These are phyloP conservation scores for Beauveria scarabaeidicola DNA, from an alignment of 2,329 filamentous ascomycete genomes.

Conservation along the genomic window DNA sequence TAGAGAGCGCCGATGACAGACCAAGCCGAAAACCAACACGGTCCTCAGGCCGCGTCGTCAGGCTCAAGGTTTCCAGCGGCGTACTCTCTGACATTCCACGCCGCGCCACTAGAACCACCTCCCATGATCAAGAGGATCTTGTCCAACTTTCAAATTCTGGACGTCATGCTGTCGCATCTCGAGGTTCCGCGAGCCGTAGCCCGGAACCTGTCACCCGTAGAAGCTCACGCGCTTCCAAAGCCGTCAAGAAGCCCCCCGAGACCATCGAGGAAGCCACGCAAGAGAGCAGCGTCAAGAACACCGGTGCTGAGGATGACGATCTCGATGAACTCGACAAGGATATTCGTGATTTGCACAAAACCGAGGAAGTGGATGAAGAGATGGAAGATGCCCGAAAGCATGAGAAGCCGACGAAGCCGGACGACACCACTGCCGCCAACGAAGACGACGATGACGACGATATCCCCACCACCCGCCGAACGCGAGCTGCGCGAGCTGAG, in stretches of 20 bases:
- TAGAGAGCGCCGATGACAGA: constrained; percentile 21
- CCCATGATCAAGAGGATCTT: constrained; percentile 46
- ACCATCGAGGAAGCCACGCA: constrained; percentile 46
- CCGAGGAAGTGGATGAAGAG: constrained; percentile 22
- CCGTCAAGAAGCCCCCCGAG: constrained; percentile 38
- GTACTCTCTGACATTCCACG: constrained; percentile 27
- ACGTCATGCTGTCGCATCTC: constrained; percentile 42
- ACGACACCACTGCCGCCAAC: constrained; percentile 17
- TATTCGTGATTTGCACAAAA: constrained; percentile 23
- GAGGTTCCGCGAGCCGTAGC: constrained; percentile 45
- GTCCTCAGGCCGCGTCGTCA: constrained; percentile 33
- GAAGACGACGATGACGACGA: constrained; percentile 38
- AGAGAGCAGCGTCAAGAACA: constrained; percentile 34
- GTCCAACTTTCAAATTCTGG: constrained; percentile 53
- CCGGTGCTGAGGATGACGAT: constrained; percentile 21
- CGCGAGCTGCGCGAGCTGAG: constrained; percentile 29
- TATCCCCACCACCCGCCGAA: constrained; percentile 38
- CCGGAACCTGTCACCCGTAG: constrained; percentile 43
- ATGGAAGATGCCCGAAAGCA: constrained; percentile 20
- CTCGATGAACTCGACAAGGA: constrained; percentile 31
- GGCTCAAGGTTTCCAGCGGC: constrained; percentile 32
- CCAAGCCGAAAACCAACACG: constrained; percentile 16
- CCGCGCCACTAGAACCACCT: constrained; percentile 43
- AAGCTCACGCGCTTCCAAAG: constrained; percentile 42
- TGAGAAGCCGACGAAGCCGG: constrained; percentile 14